phyloP scores from a whole-genome alignment of 2,329 filamentous ascomycete genomes.

The Aspergillaceae sp. region DNA sequence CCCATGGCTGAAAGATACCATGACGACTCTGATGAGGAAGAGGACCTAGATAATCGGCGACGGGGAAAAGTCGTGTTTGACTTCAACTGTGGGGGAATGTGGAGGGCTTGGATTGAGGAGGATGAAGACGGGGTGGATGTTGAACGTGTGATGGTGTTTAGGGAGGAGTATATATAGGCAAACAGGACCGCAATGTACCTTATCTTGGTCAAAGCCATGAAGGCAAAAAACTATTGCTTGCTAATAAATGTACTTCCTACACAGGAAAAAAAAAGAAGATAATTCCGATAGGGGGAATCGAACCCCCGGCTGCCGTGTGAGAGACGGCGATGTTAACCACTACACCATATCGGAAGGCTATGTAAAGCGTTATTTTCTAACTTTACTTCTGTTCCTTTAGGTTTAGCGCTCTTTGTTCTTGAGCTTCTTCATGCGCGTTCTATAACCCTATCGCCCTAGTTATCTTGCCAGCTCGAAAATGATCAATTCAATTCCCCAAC shows the following conservation, averaged over 20 bases:
- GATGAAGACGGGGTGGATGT: slow-evolving; percentile 21
- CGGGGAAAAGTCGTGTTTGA: slow-evolving; percentile 57
- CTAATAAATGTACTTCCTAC: too few relatives aligned
- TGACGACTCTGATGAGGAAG: slow-evolving; percentile 31
- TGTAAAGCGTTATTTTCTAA: too few relatives aligned
- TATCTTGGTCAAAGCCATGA: not conserved
- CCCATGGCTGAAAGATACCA: too few relatives aligned
- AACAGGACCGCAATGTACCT: not conserved
- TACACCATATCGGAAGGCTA: slow-evolving; percentile 4
- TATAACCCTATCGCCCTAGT: too few relatives aligned
- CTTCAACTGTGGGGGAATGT: slow-evolving; percentile 84
- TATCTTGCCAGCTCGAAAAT: too few relatives aligned
- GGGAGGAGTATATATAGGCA: slow-evolving; percentile 24
- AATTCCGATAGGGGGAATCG: slow-evolving; percentile 3
- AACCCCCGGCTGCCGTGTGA: slow-evolving; percentile 6
- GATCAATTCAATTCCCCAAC: too few relatives aligned
- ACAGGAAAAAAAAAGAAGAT: not conserved
- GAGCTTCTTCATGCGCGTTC: too few relatives aligned
- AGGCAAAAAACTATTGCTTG: not conserved
- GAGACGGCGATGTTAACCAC: slow-evolving; percentile 6
- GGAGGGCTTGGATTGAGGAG: slow-evolving; percentile 59
- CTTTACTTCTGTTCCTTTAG: too few relatives aligned
- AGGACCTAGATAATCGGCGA: slow-evolving; percentile 27
- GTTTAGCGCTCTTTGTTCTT: too few relatives aligned
- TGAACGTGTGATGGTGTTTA: slow-evolving; percentile 38